Evolutionary conservation across 1,284 basidiomycete species (phyloP), one percentile per base, ranked within the genome.

Genomic region (Fomes fomentarius): DNA sequence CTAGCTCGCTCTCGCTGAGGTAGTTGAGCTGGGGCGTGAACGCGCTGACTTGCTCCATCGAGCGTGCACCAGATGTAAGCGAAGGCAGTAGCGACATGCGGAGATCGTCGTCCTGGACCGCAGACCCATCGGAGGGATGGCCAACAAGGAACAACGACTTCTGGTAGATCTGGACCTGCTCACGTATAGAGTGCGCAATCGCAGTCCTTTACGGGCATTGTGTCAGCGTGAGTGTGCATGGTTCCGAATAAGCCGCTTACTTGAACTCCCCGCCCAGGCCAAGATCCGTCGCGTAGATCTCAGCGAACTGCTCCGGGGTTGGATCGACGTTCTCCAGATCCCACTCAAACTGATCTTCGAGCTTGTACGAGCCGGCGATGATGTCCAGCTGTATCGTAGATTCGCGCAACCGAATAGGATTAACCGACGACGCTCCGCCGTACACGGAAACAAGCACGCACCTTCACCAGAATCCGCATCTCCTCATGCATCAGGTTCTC

Each of bases 261-360:
- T 82, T 88, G 78, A 97, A 98, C 73, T 99, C 96, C 35, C 95
- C 94, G 30, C 83, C 82, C 17, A 99, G 76, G 1, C 97, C 97
- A 15, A 99, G 76, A 65, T 99, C 97, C 22, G 83, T 83, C 2
- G 88, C 80, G 70, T 97, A 98, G 0, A 89, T 79, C 61, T 91
- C 89, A 8, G 96, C 94, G 72, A 99, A 99, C 47, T 89, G 86
- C 72, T 99, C 97, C 0, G 96, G 94, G 1, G 91, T 89, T 1
- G 91, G 87, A 44, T 80, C 77, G 31, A 82, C 77, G 61, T 89
- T 90, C 65, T 89, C 88, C 41, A 98, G 75, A 71, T 99, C 96
- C 97, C 97, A 99, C 70, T 99, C 97, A 68, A 99, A 97, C 67
- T 96, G 93, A 74, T 99, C 97, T 50, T 95, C 89, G 25, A 99